Conservation (phyloP, 1,139 yeast species). For the Geotrichum carabidarum region DNA sequence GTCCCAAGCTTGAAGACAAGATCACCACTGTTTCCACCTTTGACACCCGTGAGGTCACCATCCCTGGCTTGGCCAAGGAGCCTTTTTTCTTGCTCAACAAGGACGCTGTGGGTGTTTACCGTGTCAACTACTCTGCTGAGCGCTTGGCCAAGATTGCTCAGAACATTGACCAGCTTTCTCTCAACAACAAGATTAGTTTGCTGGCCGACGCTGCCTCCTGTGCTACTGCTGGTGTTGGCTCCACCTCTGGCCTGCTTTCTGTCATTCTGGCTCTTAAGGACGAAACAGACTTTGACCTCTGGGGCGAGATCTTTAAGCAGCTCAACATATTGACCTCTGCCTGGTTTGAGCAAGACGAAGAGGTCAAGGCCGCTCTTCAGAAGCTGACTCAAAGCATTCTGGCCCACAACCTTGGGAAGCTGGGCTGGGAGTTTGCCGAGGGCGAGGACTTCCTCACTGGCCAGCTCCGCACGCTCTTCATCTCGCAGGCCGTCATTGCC, state of each 20-base stretch:
- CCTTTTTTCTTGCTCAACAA: conserved; percentile 68
- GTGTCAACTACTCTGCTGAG: conserved; percentile 57
- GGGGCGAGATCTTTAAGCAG: conserved; percentile 55
- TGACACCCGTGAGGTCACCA: conserved; percentile 25
- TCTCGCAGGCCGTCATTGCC: conserved; percentile 49
- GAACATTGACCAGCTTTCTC: conserved; percentile 44
- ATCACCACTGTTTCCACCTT: conserved; percentile 24
- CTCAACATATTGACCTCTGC: conserved; percentile 44
- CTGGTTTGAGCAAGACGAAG: conserved; percentile 46
- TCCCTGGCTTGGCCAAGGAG: conserved; percentile 29
- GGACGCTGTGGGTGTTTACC: conserved; percentile 58
- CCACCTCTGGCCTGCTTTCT: conserved; percentile 49
- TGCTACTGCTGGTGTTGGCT: conserved; percentile 55
- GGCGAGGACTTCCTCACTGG: conserved; percentile 44
- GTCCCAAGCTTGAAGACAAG: conserved; percentile 31
- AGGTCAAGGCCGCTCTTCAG: conserved; percentile 38
- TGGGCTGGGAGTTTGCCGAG: conserved; percentile 39
- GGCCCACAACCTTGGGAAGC: conserved; percentile 41
- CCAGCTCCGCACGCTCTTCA: conserved; percentile 50
- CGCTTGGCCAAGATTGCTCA: conserved; percentile 41
- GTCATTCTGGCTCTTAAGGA: conserved; percentile 44
- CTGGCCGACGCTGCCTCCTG: conserved; percentile 55
- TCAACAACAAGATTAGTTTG: conserved; percentile 61
- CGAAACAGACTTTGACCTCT: conserved; percentile 55
- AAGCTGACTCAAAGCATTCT: conserved; percentile 44